These are phyloP conservation scores for Candida vartiovaarae DNA, from an alignment of 805 yeast genomes.

Conservation along the genomic window DNA sequence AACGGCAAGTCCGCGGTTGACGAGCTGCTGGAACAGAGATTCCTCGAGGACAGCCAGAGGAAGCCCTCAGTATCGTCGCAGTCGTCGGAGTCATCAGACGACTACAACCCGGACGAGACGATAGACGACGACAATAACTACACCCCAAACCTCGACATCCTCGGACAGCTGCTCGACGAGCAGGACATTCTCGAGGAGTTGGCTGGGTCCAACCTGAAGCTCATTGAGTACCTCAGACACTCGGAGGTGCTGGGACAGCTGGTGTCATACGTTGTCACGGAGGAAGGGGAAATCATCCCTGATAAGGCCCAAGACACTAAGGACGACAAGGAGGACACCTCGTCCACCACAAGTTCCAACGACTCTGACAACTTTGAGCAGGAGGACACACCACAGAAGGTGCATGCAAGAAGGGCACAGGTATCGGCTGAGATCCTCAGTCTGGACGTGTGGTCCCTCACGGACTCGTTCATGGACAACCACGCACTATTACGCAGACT, in stretches of 20 bases:
- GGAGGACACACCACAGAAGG: conserved; percentile 32
- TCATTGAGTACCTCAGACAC: conserved; percentile 73
- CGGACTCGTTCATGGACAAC: conserved; percentile 82
- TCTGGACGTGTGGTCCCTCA: conserved; percentile 90
- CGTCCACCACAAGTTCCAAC: conserved; percentile 25
- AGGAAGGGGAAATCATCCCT: not conserved
- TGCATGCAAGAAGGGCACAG: conserved; percentile 42
- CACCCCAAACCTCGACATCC: conserved; percentile 33
- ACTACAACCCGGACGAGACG: conserved; percentile 19
- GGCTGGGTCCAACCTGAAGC: conserved; percentile 61
- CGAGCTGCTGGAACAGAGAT: conserved; percentile 33
- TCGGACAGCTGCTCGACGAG: conserved; percentile 64
- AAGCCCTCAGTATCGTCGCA: conserved; percentile 13
- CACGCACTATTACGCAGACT: conserved; percentile 55
- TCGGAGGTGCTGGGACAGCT: conserved; percentile 66
- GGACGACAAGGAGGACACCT: conserved; percentile 17
- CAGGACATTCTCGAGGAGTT: conserved; percentile 69
- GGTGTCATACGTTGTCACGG: conserved; percentile 52
- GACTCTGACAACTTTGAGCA: conserved; percentile 21
- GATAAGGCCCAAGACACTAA: conserved; percentile 15
- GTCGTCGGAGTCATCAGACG: conserved; percentile 13
- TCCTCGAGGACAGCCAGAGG: conserved; percentile 27
- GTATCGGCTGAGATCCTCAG: conserved; percentile 84
- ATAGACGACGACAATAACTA: conserved; percentile 29
- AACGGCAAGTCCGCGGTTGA: conserved; percentile 49